A percentile compares a stretch with the other conserved stretches of the same genome.
These are phyloP conservation scores for Globisporangium acanthophoron DNA, from an alignment of 352 stramenopile species.

Conservation along the genomic window DNA sequence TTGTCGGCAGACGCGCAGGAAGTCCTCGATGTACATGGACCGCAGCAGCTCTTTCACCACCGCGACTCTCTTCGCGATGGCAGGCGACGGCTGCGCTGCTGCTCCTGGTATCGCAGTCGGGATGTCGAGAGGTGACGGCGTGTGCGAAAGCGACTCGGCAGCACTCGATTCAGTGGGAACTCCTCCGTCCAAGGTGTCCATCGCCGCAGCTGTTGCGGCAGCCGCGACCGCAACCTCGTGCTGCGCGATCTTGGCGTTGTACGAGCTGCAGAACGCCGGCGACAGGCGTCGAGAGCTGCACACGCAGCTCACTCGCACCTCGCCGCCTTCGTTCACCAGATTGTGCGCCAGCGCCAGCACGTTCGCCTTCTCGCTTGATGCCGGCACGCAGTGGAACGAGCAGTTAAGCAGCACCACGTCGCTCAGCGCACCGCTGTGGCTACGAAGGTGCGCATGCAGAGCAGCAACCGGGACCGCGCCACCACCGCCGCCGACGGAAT, in stretches of 20 bases:
- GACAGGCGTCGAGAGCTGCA: constrained; percentile 22
- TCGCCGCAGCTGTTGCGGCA: no score
- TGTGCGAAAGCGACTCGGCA: no score
- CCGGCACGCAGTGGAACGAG: constrained; percentile 25
- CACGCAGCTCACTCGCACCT: constrained; percentile 29
- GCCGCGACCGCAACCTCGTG: not conserved
- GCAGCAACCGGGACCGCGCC: not conserved
- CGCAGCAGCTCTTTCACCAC: not conserved
- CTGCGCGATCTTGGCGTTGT: constrained; percentile 7
- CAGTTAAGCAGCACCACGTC: constrained; percentile 35
- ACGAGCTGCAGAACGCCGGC: constrained; percentile 15
- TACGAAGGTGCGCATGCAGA: not conserved
- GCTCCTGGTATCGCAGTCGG: not conserved
- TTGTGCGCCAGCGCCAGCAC: constrained; percentile 27
- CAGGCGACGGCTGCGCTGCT: not conserved
- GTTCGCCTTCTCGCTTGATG: constrained; percentile 18
- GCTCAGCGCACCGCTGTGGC: not conserved
- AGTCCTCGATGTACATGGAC: constrained; percentile 36
- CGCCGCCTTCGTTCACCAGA: constrained; percentile 41
- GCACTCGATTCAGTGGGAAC: no score
- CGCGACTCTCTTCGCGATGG: not conserved
- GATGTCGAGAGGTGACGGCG: not conserved
- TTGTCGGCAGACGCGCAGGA: constrained; percentile 34
- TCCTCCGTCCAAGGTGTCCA: not conserved
- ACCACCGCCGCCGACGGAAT: not conserved